A percentile compares a stretch with the other conserved stretches of the same genome.
phyloP scores from a whole-genome alignment of 768 basidiomycete species.

The Termitomyces sp. region DNA sequence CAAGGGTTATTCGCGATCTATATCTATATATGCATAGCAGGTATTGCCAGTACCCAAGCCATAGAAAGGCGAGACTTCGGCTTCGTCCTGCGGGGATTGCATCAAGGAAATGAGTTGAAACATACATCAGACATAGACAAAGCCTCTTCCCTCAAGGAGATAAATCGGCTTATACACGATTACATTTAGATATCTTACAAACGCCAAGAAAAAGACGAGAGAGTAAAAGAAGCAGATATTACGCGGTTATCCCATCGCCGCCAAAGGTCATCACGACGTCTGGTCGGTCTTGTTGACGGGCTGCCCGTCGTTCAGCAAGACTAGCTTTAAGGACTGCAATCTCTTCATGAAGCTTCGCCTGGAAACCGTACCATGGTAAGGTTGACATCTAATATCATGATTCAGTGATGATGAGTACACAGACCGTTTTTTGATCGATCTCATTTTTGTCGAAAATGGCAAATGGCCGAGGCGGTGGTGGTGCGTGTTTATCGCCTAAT shows the following conservation, averaged over 20 bases:
- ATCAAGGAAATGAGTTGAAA: no score
- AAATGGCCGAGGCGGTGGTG: conserved; percentile 40
- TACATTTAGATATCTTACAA: not conserved
- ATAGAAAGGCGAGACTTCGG: no score
- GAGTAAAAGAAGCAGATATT: not conserved
- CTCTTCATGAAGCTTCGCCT: conserved; percentile 58
- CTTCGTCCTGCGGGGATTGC: no score
- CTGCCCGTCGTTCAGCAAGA: conserved; percentile 38
- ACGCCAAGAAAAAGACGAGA: not conserved
- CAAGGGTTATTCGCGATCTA: not conserved
- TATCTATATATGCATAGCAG: no score
- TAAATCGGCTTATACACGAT: not conserved
- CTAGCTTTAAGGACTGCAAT: conserved; percentile 49
- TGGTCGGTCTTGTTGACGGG: conserved; percentile 12
- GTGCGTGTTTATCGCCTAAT: conserved; percentile 40
- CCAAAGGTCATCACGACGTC: conserved; percentile 7
- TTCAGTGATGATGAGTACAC: conserved; percentile 18
- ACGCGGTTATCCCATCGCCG: conserved; percentile 4
- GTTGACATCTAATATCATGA: not conserved
- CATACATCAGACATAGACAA: not conserved
- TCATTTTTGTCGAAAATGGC: conserved; percentile 57
- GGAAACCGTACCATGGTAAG: not conserved
- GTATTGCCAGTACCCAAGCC: not conserved
- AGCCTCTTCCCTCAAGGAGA: not conserved
- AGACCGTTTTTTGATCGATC: conserved; percentile 50